Evolutionary conservation across 23 red algal genomes (phyloP).

Genomic region (Gracilaria caudata): DNA sequence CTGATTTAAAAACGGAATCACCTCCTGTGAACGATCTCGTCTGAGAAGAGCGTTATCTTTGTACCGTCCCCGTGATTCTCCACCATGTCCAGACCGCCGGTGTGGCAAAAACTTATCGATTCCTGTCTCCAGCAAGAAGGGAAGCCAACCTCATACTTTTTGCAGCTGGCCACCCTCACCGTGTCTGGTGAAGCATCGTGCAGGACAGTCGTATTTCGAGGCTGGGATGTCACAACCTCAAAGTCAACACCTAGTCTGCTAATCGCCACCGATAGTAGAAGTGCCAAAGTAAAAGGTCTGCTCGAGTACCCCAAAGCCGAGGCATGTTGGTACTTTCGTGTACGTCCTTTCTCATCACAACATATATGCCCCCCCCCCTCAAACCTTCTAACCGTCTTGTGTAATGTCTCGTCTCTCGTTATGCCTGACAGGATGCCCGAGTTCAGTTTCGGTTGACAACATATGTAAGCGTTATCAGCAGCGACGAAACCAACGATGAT

Average conservation of each 20-base stretch:
- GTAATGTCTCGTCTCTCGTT: background rate
- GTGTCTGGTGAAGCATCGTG: background rate
- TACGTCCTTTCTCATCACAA: background rate
- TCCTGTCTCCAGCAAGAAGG: conserved; percentile 5
- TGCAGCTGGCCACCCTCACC: conserved; percentile 40
- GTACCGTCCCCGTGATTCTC: background rate
- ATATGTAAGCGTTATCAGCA: background rate
- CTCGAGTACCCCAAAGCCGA: conserved; percentile 18
- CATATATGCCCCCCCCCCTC: too few species aligned
- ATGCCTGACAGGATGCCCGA: conserved; percentile 9
- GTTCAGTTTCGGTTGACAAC: conserved; percentile 23
- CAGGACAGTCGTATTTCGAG: conserved; percentile 53
- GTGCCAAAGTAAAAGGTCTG: conserved; percentile 27
- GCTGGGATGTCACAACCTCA: conserved; percentile 8
- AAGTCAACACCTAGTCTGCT: background rate
- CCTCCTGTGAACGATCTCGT: too few species aligned
- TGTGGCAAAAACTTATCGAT: conserved; percentile 22
- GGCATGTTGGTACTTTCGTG: conserved; percentile 57
- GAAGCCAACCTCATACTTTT: conserved; percentile 8
- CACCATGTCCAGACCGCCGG: conserved; percentile 6
- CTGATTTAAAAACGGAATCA: background rate
- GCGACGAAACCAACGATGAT: background rate
- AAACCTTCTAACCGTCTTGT: background rate
- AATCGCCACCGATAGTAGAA: conserved; percentile 21
- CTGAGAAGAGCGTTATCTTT: too few species aligned